These are phyloP conservation scores for Stagonosporopsis cucurbitacearum DNA, from an alignment of 2,329 filamentous ascomycete genomes.

Conservation along the genomic window DNA sequence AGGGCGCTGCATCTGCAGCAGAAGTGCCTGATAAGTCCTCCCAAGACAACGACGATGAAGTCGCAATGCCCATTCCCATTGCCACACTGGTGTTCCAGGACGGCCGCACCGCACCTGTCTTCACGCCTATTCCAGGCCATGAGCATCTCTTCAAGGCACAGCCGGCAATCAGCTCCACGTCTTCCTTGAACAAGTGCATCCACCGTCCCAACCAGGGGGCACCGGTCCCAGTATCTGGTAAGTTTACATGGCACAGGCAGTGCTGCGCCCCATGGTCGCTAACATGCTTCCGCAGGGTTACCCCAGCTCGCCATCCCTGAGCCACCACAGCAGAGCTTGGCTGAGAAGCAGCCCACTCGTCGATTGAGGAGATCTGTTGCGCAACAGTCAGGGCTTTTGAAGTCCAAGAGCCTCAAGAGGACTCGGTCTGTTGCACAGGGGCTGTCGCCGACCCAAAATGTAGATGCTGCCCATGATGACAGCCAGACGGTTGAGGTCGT, in stretches of 20 bases:
- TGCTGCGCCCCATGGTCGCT: constrained; percentile 10
- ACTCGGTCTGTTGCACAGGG: constrained; percentile 19
- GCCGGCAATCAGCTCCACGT: neutral
- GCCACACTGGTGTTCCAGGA: constrained; percentile 29
- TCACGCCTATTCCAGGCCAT: constrained; percentile 33
- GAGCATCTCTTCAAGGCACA: constrained; percentile 31
- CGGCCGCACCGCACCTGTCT: constrained; percentile 29
- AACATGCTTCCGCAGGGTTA: constrained; percentile 12
- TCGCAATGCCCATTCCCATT: constrained; percentile 29
- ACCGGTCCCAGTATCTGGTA: constrained; percentile 17
- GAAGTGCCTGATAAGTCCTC: neutral
- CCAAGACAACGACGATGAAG: constrained; percentile 12
- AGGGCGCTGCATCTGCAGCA: neutral
- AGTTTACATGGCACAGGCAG: neutral
- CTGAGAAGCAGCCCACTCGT: neutral
- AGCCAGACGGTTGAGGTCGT: constrained; percentile 14
- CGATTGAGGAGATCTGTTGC: neutral
- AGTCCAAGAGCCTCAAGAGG: constrained; percentile 24
- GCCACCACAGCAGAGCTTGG: neutral
- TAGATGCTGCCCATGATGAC: constrained; percentile 11
- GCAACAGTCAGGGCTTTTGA: constrained; percentile 1
- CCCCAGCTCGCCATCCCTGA: constrained; percentile 1
- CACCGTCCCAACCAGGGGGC: constrained; percentile 4
- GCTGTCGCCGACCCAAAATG: neutral
- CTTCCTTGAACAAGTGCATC: neutral